Evolutionary conservation across 306 rosid genomes (phyloP).

Genomic region (Sesbania bispinosa): DNA sequence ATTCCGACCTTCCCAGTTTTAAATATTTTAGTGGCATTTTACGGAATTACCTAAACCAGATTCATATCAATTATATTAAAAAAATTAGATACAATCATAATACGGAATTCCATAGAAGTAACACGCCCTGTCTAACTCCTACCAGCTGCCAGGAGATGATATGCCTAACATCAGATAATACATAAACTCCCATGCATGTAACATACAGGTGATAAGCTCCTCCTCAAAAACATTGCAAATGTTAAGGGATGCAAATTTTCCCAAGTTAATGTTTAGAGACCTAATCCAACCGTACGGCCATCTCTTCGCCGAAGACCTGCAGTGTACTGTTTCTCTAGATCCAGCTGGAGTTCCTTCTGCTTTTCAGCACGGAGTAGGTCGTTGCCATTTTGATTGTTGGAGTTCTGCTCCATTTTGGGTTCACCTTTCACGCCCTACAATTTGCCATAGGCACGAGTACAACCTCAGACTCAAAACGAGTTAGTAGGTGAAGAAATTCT

Average conservation of each 20-base stretch:
- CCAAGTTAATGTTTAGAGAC: constrained; percentile 46
- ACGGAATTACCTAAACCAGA: not conserved
- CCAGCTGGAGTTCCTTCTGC: constrained; percentile 90
- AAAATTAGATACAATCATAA: not conserved
- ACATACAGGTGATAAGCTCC: constrained; percentile 13
- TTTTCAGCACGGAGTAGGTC: constrained; percentile 57
- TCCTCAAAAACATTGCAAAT: constrained; percentile 11
- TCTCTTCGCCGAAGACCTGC: constrained; percentile 96
- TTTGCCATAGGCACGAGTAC: constrained; percentile 98
- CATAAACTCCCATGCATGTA: constrained; percentile 21
- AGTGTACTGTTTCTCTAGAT: constrained; percentile 93
- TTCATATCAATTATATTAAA: not conserved
- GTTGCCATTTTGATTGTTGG: constrained; percentile 41
- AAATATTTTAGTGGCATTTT: no score
- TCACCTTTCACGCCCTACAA: constrained; percentile 98
- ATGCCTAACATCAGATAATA: not conserved
- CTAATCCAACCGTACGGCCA: constrained; percentile 98
- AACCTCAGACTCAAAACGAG: constrained; percentile 99
- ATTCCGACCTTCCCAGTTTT: no score
- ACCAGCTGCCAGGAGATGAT: not conserved
- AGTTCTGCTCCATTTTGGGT: constrained; percentile 50
- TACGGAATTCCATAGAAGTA: constrained; percentile 12
- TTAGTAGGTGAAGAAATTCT: constrained; percentile 68
- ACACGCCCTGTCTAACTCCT: constrained; percentile 4
- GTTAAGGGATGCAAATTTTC: constrained; percentile 13